phyloP scores from a whole-genome alignment of 2,329 filamentous ascomycete species.

The Microdochium nivale region DNA sequence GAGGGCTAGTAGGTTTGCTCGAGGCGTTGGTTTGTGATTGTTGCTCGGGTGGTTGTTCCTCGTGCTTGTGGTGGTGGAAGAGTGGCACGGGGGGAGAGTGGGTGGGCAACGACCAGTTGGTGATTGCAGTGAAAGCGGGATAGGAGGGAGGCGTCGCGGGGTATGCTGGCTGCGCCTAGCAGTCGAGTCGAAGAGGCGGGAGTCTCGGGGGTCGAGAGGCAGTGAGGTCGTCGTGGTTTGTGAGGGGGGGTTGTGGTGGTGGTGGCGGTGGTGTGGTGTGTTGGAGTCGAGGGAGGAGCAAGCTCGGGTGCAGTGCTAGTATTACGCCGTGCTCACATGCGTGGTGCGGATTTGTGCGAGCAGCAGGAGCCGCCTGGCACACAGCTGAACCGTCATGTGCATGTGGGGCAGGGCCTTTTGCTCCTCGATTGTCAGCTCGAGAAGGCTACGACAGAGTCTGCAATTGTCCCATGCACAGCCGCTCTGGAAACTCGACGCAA shows the following conservation, averaged over 20 bases:
- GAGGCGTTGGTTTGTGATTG: too few relatives aligned
- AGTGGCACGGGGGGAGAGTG: too few relatives aligned
- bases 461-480: too few relatives aligned
- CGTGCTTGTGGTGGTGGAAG: too few relatives aligned
- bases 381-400: neutral
- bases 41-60: too few relatives aligned
- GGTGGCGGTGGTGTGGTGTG: neutral
- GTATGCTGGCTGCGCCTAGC: neutral
- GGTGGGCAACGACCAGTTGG: too few relatives aligned
- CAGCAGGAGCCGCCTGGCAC: conserved; percentile 1
- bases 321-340: neutral
- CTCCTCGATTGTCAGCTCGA: too few relatives aligned
- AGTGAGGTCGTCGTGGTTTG: neutral
- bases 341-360: conserved; percentile 1
- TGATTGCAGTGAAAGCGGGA: too few relatives aligned
- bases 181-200: neutral
- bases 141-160: neutral
- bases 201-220: neutral
- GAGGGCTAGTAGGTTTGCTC: too few relatives aligned
- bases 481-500: too few relatives aligned
- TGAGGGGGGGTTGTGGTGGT: neutral
- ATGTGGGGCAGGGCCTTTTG: too few relatives aligned
- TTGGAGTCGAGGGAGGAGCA: neutral
- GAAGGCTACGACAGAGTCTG: too few relatives aligned
- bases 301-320: neutral